These are phyloP conservation scores for Eucalyptus curtisii DNA, from an alignment of 345 rosid species.

Conservation along the genomic window DNA sequence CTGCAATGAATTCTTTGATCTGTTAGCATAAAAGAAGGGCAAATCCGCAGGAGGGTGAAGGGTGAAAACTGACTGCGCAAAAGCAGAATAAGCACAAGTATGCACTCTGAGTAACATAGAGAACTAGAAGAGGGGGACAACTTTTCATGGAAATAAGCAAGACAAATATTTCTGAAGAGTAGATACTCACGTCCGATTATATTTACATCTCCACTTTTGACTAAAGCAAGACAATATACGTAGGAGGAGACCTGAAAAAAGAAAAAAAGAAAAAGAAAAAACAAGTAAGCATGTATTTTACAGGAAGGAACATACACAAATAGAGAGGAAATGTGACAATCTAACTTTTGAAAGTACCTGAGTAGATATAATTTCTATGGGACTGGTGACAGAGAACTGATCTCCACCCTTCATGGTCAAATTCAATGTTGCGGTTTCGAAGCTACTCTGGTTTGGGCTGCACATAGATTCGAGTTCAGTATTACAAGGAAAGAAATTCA, in stretches of 20 bases:
- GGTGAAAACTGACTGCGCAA: not conserved
- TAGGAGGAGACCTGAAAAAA: slow-evolving; percentile 17
- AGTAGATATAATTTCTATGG: slow-evolving; percentile 17
- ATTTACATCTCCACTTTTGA: slow-evolving; percentile 64
- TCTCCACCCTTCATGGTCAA: slow-evolving; percentile 84
- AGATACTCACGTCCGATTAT: slow-evolving; percentile 90
- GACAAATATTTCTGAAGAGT: not conserved
- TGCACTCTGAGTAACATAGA: not conserved
- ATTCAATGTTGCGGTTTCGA: slow-evolving; percentile 35
- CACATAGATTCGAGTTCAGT: not conserved
- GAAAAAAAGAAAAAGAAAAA: not conserved
- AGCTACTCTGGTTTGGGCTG: slow-evolving; percentile 34
- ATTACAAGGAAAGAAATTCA: not conserved
- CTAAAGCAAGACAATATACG: slow-evolving; percentile 63
- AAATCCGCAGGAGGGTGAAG: not conserved
- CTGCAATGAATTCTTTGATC: not conserved
- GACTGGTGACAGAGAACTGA: slow-evolving; percentile 34
- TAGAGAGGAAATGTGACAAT: not conserved
- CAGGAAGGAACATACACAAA: not conserved
- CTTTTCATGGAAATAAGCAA: not conserved
- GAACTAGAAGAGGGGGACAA: not conserved
- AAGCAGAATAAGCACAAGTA: not conserved
- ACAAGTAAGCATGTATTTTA: not conserved
- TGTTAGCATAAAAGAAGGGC: not conserved
- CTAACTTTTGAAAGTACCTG: slow-evolving; percentile 21